Percentiles rank a stretch among this genome's conserved stretches.
These are phyloP conservation scores for Monosporascus cannonballus DNA, from an alignment of 2,329 filamentous ascomycete genomes.

Conservation along the genomic window DNA sequence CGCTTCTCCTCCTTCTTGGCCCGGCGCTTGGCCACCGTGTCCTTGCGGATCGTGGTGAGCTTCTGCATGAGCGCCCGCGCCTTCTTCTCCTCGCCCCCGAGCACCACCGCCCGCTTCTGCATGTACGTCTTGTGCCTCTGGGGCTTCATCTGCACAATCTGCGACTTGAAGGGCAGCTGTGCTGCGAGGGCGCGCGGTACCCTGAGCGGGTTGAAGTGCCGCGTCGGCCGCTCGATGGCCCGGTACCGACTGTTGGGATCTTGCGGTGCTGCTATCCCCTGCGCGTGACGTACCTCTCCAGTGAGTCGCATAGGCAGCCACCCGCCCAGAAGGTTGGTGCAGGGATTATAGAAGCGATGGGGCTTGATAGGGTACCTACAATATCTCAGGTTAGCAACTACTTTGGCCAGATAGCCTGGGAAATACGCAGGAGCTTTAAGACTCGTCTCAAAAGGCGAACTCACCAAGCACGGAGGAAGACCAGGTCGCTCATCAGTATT, in stretches of 20 bases:
- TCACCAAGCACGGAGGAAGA: conserved; percentile 86
- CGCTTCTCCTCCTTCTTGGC: conserved; percentile 86
- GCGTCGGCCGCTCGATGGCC: conserved; percentile 55
- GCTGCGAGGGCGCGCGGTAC: conserved; percentile 77
- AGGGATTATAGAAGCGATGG: conserved; percentile 93
- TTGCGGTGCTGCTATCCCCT: conserved; percentile 70
- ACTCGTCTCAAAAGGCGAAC: background rate
- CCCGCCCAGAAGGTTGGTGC: conserved; percentile 78
- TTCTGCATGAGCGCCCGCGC: conserved; percentile 88
- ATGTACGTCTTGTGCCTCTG: conserved; percentile 81
- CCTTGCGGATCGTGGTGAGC: conserved; percentile 82
- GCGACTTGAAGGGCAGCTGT: conserved; percentile 84
- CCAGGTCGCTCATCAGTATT: conserved; percentile 91
- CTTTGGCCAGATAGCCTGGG: background rate
- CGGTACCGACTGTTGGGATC: conserved; percentile 83
- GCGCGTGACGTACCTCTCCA: conserved; percentile 76
- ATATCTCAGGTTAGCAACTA: background rate
- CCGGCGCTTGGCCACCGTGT: conserved; percentile 77
- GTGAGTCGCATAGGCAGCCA: conserved; percentile 95
- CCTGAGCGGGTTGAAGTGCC: conserved; percentile 73
- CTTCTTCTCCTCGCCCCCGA: conserved; percentile 80
- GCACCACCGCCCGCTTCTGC: conserved; percentile 90
- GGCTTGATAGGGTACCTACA: conserved; percentile 75
- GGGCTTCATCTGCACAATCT: conserved; percentile 75
- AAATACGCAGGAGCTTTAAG: background rate